Evolutionary conservation across 2,329 filamentous ascomycete species (phyloP), one percentile per base, ranked within the genome.

Genomic region (Botrytis byssoidea): DNA sequence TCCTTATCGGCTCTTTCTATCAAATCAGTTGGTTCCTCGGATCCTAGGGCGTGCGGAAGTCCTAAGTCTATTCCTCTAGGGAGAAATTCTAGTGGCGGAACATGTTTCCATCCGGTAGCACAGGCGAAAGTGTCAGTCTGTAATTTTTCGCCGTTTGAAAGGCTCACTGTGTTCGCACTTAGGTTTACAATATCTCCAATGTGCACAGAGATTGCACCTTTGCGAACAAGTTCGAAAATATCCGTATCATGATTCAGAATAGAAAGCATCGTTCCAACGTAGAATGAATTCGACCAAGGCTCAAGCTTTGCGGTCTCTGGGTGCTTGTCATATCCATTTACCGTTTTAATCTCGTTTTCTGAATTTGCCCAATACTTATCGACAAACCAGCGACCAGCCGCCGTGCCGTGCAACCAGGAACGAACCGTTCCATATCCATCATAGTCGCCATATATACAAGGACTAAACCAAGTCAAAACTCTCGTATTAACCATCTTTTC

Each of bases 401-500:
- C 81, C 0, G 88, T 91, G 35, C 84, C 83, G 76, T 92, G 89
- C 65, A 90, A 83, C 74, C 91, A 88, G 16, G 81, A 79, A 5
- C 89, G 85, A 2, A 88, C 83, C 18, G 82, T 83, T 20, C 85
- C 83, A 76, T 87, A 91, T 1, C 90, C 91, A 78, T 90, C 90
- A 2, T 85, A 87, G 2, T 85, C 84, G 7, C 90, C 91, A 90
- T 91, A 95, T 22, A 92, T 86, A 79, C 92, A 94, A 0, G 93
- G 92, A 70, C 88, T 90, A 81, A 95, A 89, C 89, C 91, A 94
- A 2, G 89, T 92, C 71, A 94, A 82, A 76, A 92, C 85, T 0
- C 92, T 89, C 0, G 88, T 91, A 46, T 88, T 87, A 6, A 91
- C 86, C 7, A 94, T 85, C 77, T 91, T 89, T 81, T 94, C 91